Evolutionary conservation across 352 stramenopile species (phyloP).

Genomic region (Globisporangium megalacanthum): DNA sequence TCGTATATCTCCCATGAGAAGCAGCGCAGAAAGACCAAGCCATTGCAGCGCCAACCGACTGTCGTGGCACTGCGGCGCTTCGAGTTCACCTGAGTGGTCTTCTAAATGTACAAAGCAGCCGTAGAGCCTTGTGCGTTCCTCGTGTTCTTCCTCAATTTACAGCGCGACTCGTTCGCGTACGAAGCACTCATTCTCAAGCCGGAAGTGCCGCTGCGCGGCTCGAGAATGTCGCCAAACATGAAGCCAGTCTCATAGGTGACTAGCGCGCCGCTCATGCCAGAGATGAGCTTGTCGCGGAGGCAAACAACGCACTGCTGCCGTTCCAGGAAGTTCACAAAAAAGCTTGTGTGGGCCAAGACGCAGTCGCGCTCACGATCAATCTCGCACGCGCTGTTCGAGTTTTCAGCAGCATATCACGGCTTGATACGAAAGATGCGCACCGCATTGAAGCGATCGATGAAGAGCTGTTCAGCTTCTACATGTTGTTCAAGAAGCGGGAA

Average conservation of each 20-base stretch:
- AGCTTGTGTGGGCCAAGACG: slow-evolving; percentile 70
- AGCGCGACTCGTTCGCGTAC: slow-evolving; percentile 79
- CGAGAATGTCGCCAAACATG: slow-evolving; percentile 69
- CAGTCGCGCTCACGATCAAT: slow-evolving; percentile 27
- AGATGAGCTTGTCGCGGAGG: slow-evolving; percentile 62
- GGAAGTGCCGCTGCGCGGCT: slow-evolving; percentile 72
- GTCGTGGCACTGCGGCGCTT: slow-evolving; percentile 70
- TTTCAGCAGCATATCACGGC: slow-evolving; percentile 15
- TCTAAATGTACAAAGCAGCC: slow-evolving; percentile 83
- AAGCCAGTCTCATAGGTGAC: slow-evolving; percentile 70
- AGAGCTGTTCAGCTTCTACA: slow-evolving; percentile 75
- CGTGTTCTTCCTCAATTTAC: slow-evolving; percentile 79
- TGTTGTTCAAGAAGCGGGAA: slow-evolving; percentile 74
- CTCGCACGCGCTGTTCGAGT: slow-evolving; percentile 34
- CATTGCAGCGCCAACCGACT: slow-evolving; percentile 80
- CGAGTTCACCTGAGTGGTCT: slow-evolving; percentile 68
- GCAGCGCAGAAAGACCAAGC: slow-evolving; percentile 84
- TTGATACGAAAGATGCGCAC: slow-evolving; percentile 54
- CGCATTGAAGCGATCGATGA: slow-evolving; percentile 81
- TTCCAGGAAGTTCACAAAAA: slow-evolving; percentile 80
- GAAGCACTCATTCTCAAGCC: slow-evolving; percentile 78
- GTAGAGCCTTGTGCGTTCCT: slow-evolving; percentile 85
- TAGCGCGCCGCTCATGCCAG: slow-evolving; percentile 34
- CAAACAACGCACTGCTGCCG: slow-evolving; percentile 73
- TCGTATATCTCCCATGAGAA: slow-evolving; percentile 71